A percentile compares a stretch with the other conserved stretches of the same genome.
phyloP scores from a whole-genome alignment of 2,329 filamentous ascomycete species.

The Dactylonectria estremocensis region DNA sequence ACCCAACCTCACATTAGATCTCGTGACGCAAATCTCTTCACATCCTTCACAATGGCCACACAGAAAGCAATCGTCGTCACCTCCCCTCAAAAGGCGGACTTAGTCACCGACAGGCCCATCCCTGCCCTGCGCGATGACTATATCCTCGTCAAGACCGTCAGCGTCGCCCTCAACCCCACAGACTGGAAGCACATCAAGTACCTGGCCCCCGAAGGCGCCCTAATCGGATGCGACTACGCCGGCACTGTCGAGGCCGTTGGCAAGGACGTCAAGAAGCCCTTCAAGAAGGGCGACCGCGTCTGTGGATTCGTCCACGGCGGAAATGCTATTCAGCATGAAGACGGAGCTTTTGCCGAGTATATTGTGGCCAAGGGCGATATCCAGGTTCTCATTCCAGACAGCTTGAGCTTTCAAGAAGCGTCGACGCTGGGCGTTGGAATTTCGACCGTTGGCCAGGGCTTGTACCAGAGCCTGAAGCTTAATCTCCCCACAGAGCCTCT shows the following conservation, averaged over 20 bases:
- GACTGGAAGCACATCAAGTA: slow-evolving; percentile 51
- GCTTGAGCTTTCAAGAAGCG: slow-evolving; percentile 59
- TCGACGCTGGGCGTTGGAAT: slow-evolving; percentile 61
- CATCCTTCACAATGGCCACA: neutral
- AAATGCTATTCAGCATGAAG: slow-evolving; percentile 23
- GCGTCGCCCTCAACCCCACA: slow-evolving; percentile 52
- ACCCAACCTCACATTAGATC: no score
- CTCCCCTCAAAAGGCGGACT: neutral
- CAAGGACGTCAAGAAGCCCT: slow-evolving; percentile 51
- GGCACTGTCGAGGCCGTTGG: slow-evolving; percentile 65
- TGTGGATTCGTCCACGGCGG: slow-evolving; percentile 36
- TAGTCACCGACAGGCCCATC: slow-evolving; percentile 17
- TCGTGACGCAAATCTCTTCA: no score
- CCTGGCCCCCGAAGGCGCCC: slow-evolving; percentile 44
- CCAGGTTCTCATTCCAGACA: slow-evolving; percentile 60
- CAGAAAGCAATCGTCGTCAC: slow-evolving; percentile 9
- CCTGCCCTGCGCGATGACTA: slow-evolving; percentile 37
- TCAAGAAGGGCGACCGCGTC: slow-evolving; percentile 65
- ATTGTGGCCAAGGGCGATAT: slow-evolving; percentile 57
- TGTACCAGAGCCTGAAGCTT: slow-evolving; percentile 61
- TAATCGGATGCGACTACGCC: slow-evolving; percentile 62
- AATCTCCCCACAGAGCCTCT: neutral
- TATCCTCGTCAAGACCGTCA: slow-evolving; percentile 53
- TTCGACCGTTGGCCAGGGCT: slow-evolving; percentile 61
- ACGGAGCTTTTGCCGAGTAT: slow-evolving; percentile 61